These are phyloP conservation scores for Bipolaris cookei DNA, from an alignment of 2,329 filamentous ascomycete species.

Conservation along the genomic window DNA sequence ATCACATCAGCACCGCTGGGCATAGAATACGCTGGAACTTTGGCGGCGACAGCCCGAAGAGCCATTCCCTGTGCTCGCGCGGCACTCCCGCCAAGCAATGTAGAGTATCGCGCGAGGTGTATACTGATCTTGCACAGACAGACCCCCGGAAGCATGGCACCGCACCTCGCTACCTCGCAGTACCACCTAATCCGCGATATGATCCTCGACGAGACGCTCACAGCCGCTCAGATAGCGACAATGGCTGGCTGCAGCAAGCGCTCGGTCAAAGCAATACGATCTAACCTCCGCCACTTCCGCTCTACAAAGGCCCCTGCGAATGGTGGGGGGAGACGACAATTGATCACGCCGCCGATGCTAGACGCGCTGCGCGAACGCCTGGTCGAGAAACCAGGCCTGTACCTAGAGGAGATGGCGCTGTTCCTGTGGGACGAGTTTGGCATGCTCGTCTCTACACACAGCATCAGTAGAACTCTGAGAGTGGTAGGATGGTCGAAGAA, in stretches of 20 bases:
- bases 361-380: conserved; percentile 35
- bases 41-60: background rate
- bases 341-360: conserved; percentile 36
- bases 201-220: conserved; percentile 24
- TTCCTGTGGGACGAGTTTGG: conserved; percentile 37
- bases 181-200: conserved; percentile 20
- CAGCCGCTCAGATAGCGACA: conserved; percentile 18
- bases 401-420: conserved; percentile 30
- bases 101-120: background rate
- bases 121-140: background rate
- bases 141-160: conserved; percentile 9
- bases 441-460: conserved; percentile 17
- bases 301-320: conserved; percentile 16
- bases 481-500: conserved; percentile 43
- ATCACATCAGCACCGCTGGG: background rate
- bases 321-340: conserved; percentile 18
- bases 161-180: conserved; percentile 19
- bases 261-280: conserved; percentile 21
- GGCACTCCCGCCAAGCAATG: background rate
- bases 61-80: background rate
- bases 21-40: background rate
- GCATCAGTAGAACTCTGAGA: conserved; percentile 28
- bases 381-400: conserved; percentile 38
- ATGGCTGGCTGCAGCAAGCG: conserved; percentile 29
- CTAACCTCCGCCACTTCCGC: conserved; percentile 13